Evolutionary conservation across 192 early-diverging fungal genomes (phyloP), one percentile per base, ranked within the genome.

Genomic region (Mortierella hygrophila): DNA sequence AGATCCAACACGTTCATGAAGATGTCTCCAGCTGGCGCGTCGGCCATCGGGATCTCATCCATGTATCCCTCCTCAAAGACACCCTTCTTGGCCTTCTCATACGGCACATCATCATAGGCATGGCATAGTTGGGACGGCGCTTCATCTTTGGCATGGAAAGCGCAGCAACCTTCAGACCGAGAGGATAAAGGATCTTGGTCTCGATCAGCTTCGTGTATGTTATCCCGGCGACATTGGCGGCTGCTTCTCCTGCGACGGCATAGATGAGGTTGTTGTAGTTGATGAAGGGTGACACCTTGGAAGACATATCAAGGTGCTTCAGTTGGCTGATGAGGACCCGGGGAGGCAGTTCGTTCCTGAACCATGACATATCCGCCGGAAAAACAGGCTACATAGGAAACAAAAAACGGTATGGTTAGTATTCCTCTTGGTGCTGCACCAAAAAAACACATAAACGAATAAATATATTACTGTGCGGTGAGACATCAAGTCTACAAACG

Each of bases 51-150:
- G 11, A 69, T 42, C 11, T 55, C 18, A 20, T 77, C 68, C 63
- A 83, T 40, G 15, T 40, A 5, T 23, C 70, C 70, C 8, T 54
- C 35, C 23, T 74, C 42, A 37, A 83, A 83, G n/a, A 23, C 21
- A 0, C 82, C 82, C 42, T 83, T 68, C 35, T 60, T 71, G 38
- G 82, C 82, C 46, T 78, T 76, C 72, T 83, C 76, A 6, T 75
- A 75, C 4, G 57, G 52, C 6, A 35, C 68, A 1, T 72, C 76
- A n/a, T 70, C 13, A 47, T 73, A 78, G 1, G 82, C 44, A 78
- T 73, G 0, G 76, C 76, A 35, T 78, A 54, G 76, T 83, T 78
- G 21, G 71, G 15, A 41, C 18, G 70, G 13, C 54, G 54, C 10
- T 42, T 57, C 82, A 83, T 83, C 37, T 77, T 72, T 23, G 23